Percentiles rank a stretch among this genome's conserved stretches.
Evolutionary conservation across 2,329 filamentous ascomycete genomes (phyloP).

Genomic region (Diplocarpon rosae): DNA sequence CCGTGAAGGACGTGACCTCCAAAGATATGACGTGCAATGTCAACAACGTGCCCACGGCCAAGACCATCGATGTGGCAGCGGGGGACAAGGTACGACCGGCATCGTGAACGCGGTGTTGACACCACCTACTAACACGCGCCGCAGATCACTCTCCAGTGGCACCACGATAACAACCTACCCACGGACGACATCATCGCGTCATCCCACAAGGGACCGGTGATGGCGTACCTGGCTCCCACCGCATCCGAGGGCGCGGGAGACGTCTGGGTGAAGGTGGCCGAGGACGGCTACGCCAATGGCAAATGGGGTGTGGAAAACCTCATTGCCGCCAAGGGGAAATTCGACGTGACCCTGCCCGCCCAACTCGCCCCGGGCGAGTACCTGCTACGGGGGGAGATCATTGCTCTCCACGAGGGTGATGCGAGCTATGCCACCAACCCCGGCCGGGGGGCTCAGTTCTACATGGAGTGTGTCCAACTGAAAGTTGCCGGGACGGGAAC

Average conservation of each 20-base stretch:
- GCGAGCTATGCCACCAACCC: conserved; percentile 14
- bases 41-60: conserved; percentile 29
- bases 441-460: conserved; percentile 32
- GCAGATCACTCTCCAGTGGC: conserved; percentile 35
- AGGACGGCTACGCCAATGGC: conserved; percentile 28
- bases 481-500: conserved; percentile 26
- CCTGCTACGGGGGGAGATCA: conserved; percentile 33
- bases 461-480: conserved; percentile 34
- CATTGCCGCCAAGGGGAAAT: conserved; percentile 32
- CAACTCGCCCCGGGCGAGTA: conserved; percentile 32
- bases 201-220: conserved; percentile 41
- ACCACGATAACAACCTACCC: conserved; percentile 34
- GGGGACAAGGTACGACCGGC: conserved; percentile 31
- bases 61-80: conserved; percentile 34
- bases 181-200: conserved; percentile 37
- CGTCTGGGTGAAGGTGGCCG: conserved; percentile 40
- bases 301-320: conserved; percentile 32
- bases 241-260: conserved; percentile 34
- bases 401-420: conserved; percentile 33
- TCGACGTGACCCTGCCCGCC: conserved; percentile 32
- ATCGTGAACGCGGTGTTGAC: too few relatives aligned
- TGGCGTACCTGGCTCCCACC: conserved; percentile 37
- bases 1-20: conserved; percentile 24
- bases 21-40: conserved; percentile 34
- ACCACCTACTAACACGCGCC: conserved; percentile 1